Conservation (phyloP, 108 stramenopile species). For the Cyclotella cryptica region DNA sequence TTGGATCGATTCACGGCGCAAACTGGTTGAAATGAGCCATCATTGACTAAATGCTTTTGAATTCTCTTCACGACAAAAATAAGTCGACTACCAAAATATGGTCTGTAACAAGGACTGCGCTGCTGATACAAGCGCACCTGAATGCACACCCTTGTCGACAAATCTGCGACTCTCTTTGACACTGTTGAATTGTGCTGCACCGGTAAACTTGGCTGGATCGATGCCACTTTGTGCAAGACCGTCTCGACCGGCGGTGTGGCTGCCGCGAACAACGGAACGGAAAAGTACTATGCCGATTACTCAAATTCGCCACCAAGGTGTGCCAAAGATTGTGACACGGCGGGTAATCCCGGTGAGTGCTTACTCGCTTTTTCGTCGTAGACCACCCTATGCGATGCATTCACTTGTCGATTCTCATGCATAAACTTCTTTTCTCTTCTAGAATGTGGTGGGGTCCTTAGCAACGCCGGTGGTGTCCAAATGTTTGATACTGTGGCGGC, state of each 20-base stretch:
- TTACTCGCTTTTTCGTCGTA: too few species aligned
- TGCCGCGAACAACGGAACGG: constrained; percentile 3
- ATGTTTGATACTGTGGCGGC: constrained; percentile 4
- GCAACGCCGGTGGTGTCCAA: background rate
- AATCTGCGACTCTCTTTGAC: constrained; percentile 1
- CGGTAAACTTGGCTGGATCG: constrained; percentile 12
- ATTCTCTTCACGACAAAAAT: too few species aligned
- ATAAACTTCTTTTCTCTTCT: too few species aligned
- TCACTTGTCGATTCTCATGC: too few species aligned
- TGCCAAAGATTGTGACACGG: constrained; percentile 14
- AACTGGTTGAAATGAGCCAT: too few species aligned
- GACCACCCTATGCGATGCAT: too few species aligned
- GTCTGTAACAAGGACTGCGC: constrained; percentile 19
- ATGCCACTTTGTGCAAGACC: background rate
- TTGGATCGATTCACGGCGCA: too few species aligned
- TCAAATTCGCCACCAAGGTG: background rate
- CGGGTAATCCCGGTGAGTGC: background rate
- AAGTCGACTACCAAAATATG: constrained; percentile 17
- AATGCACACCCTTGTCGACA: background rate
- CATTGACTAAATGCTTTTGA: too few species aligned
- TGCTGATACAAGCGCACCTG: background rate
- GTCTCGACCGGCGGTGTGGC: constrained; percentile 2
- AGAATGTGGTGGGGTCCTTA: constrained; percentile 8
- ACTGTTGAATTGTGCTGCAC: constrained; percentile 1
- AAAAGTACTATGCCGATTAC: constrained; percentile 14